Evolutionary conservation across 805 yeast species (phyloP).

Genomic region (Saccharomyces paradoxus): DNA sequence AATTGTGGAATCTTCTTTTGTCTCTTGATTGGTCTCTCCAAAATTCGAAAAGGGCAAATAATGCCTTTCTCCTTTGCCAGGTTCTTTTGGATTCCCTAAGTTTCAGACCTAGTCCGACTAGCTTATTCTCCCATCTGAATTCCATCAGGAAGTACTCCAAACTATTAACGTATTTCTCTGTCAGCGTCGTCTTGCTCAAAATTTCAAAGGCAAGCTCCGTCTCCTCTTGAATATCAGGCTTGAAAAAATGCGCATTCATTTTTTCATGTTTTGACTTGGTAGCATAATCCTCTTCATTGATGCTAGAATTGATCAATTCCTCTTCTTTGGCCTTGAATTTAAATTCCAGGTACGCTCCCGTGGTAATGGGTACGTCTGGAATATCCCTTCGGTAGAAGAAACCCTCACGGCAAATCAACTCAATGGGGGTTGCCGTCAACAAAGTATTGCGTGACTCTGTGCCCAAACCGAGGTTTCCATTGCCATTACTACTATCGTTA

Average conservation of each 20-base stretch:
- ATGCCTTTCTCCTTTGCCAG: slow-evolving; percentile 32
- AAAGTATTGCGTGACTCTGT: slow-evolving; percentile 7
- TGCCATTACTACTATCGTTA: slow-evolving; percentile 4
- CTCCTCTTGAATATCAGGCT: slow-evolving; percentile 23
- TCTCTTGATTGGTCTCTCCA: slow-evolving; percentile 32
- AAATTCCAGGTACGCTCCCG: slow-evolving; percentile 26
- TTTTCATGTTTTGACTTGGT: background rate
- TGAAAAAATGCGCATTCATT: slow-evolving; percentile 25
- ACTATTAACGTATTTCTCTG: slow-evolving; percentile 30
- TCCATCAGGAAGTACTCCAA: slow-evolving; percentile 31
- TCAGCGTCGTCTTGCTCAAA: slow-evolving; percentile 23
- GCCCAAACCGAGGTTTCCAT: slow-evolving; percentile 4
- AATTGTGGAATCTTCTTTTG: slow-evolving; percentile 24
- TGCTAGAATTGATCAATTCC: slow-evolving; percentile 17
- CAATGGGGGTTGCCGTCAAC: slow-evolving; percentile 24
- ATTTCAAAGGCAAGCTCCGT: slow-evolving; percentile 22
- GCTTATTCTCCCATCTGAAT: slow-evolving; percentile 31
- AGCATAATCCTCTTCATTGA: slow-evolving; percentile 14
- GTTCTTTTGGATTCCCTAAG: slow-evolving; percentile 31
- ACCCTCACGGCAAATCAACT: slow-evolving; percentile 27
- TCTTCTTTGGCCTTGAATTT: slow-evolving; percentile 28
- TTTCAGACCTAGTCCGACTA: slow-evolving; percentile 27
- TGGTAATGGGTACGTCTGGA: slow-evolving; percentile 24
- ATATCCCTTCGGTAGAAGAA: slow-evolving; percentile 24
- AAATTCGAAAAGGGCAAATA: slow-evolving; percentile 30